These are phyloP conservation scores for Cyclotella distinguenda DNA, from an alignment of 108 stramenopile genomes.

Conservation along the genomic window DNA sequence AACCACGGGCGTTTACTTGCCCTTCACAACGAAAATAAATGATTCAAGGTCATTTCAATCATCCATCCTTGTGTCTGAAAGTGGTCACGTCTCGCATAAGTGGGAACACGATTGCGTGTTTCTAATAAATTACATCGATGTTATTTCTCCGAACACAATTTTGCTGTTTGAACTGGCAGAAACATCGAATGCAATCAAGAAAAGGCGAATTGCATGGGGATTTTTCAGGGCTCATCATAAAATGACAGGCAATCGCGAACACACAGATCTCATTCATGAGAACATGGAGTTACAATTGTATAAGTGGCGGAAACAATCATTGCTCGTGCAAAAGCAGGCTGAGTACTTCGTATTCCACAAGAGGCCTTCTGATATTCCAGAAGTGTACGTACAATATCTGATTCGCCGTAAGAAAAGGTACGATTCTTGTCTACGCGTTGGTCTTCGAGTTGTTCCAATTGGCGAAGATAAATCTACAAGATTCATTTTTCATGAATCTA, in stretches of 20 bases:
- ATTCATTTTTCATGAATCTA: too few species aligned
- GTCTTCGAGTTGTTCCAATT: not conserved
- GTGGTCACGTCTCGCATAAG: not conserved
- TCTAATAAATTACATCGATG: not conserved
- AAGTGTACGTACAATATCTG: not conserved
- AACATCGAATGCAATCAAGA: not conserved
- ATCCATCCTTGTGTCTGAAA: not conserved
- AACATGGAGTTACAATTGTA: not conserved
- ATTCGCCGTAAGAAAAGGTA: not conserved
- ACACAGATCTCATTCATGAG: too few species aligned
- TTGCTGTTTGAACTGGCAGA: slow-evolving; percentile 2
- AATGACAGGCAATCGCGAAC: not conserved
- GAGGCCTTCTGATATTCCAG: not conserved
- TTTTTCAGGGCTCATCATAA: not conserved
- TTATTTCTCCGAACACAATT: not conserved
- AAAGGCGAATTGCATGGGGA: not conserved
- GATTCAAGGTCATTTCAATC: not conserved
- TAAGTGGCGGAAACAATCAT: slow-evolving; percentile 1
- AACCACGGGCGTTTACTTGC: not conserved
- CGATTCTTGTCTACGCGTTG: slow-evolving; percentile 4
- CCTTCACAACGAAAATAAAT: not conserved
- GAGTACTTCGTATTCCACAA: not conserved
- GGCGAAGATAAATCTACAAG: too few species aligned
- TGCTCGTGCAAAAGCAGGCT: not conserved
- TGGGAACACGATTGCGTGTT: not conserved